Evolutionary conservation across 345 rosid genomes (phyloP).

Genomic region (Eucalyptus microcorys): DNA sequence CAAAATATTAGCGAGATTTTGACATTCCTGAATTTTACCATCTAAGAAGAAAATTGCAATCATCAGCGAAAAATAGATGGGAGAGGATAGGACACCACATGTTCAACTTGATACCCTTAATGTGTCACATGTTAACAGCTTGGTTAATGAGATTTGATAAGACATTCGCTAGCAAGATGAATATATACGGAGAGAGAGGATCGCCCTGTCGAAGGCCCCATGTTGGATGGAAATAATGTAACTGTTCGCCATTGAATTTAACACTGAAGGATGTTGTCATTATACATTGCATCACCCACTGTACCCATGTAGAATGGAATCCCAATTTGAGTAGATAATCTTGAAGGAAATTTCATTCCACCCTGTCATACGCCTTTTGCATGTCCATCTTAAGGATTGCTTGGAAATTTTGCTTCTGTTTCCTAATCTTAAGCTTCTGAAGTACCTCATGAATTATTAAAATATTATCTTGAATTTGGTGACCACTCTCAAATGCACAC

Average conservation of each 20-base stretch:
- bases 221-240: neutral
- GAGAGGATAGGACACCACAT: too few species aligned
- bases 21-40: too few species aligned
- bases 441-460: neutral
- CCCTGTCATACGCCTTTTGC: neutral
- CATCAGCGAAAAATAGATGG: too few species aligned
- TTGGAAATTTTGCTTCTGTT: neutral
- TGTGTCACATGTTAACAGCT: too few species aligned
- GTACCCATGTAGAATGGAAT: neutral
- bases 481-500: fast-evolving
- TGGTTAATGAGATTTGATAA: too few species aligned
- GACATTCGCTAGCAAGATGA: neutral
- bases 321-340: neutral
- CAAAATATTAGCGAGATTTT: too few species aligned
- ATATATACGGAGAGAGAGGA: neutral
- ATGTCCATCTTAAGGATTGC: neutral
- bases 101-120: too few species aligned
- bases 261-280: neutral
- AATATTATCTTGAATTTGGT: neutral
- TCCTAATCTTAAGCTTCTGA: neutral
- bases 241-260: neutral
- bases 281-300: neutral
- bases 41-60: too few species aligned
- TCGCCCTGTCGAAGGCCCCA: fast-evolving
- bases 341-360: neutral